Evolutionary conservation across 1,284 basidiomycete species (phyloP).

Genomic region (Marasmius tenuissimus): DNA sequence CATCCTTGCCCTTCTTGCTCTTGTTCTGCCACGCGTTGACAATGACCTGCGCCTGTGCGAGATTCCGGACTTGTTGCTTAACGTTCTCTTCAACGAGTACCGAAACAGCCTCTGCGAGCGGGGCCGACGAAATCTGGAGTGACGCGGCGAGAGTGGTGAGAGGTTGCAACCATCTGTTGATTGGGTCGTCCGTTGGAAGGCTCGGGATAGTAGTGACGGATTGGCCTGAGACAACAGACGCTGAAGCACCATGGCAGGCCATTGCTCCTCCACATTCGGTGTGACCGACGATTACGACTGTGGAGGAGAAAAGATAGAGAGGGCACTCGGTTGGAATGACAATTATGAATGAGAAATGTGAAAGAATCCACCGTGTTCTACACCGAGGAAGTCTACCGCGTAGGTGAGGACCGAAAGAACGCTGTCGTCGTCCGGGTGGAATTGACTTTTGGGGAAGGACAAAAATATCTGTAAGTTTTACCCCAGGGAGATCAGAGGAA

Average conservation of each 20-base stretch:
- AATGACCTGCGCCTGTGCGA: constrained; percentile 65
- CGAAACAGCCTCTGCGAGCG: constrained; percentile 46
- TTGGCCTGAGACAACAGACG: constrained; percentile 27
- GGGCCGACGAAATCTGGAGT: constrained; percentile 42
- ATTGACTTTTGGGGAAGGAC: constrained; percentile 58
- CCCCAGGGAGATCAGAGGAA: background rate
- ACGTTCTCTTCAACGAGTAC: constrained; percentile 79
- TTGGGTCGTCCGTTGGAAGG: constrained; percentile 44
- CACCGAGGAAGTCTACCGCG: constrained; percentile 76
- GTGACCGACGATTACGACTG: constrained; percentile 59
- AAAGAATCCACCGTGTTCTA: constrained; percentile 72
- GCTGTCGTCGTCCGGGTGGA: constrained; percentile 78
- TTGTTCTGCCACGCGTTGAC: constrained; percentile 67
- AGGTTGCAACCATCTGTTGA: constrained; percentile 75
- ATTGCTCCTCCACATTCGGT: constrained; percentile 78
- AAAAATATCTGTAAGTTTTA: background rate
- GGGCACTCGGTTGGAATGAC: constrained; percentile 28
- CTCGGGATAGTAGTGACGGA: constrained; percentile 33
- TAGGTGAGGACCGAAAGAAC: constrained; percentile 79
- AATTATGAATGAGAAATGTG: constrained; percentile 18
- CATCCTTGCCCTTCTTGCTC: constrained; percentile 50
- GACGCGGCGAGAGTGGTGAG: constrained; percentile 58
- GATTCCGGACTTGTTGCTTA: constrained; percentile 71
- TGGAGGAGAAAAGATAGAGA: constrained; percentile 31
- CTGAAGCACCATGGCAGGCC: constrained; percentile 53